Percentiles rank a stretch among this genome's conserved stretches.
These are phyloP conservation scores for Draba incana DNA, from an alignment of 345 rosid genomes.

Conservation along the genomic window DNA sequence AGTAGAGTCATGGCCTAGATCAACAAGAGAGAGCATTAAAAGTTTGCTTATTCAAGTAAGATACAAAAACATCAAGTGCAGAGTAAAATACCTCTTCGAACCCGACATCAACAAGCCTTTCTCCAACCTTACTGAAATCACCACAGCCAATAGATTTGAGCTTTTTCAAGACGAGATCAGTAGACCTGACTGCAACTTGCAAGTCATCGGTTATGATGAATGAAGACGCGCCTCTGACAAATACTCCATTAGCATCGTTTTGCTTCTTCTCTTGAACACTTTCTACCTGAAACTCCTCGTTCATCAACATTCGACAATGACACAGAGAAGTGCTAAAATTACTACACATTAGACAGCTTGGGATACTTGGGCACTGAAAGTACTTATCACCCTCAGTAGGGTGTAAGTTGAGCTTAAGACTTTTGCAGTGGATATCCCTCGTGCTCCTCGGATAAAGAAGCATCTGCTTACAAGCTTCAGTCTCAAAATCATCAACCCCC, in stretches of 20 bases:
- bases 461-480: conserved; percentile 25
- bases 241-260: conserved; percentile 16
- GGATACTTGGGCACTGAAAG: not conserved
- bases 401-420: conserved; percentile 27
- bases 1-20: conserved; percentile 28
- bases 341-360: not conserved
- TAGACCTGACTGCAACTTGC: conserved; percentile 19
- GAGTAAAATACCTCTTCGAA: conserved; percentile 21
- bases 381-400: conserved; percentile 10
- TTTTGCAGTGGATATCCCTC: conserved; percentile 11
- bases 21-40: too few relatives aligned
- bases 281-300: not conserved
- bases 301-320: not conserved
- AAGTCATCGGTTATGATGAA: conserved; percentile 35
- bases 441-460: conserved; percentile 17
- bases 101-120: conserved; percentile 5
- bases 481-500: not conserved
- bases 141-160: conserved; percentile 25
- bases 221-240: conserved; percentile 10
- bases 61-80: too few relatives aligned
- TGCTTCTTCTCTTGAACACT: not conserved
- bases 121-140: conserved; percentile 4
- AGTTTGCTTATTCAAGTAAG: too few relatives aligned
- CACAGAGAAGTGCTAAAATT: not conserved
- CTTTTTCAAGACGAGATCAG: conserved; percentile 12